Base-by-base conservation (phyloP, 2,329 filamentous ascomycete genomes). In the Pseudocercospora musae region DNA sequence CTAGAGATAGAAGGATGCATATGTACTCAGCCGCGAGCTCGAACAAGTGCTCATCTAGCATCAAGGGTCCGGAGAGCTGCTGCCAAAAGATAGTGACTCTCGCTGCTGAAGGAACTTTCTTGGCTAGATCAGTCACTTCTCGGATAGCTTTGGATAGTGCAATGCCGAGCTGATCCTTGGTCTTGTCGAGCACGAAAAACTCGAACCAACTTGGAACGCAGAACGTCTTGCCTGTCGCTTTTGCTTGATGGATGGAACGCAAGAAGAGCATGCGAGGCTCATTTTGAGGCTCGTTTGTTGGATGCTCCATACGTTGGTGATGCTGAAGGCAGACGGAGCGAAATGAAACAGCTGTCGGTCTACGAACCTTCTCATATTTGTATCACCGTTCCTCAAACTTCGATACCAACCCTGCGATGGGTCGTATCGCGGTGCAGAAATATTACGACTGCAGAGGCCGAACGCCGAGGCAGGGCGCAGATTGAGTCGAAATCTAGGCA, bases 201-300 rank as follows among this genome's bases (percentile, higher is more conserved):
- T 52, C 48, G 15, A 52, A 52, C 48, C 48, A 52, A 25, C n/a
- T 52, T 18, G 48, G 48, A 29, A 52, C 48, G 25, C 48, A 52
- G 25, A 52, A 52, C 15, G 48, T 52, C 8, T 52, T 52, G 21
- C 48, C 48, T 9, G 48, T 52, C 5, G 48, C 48, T 31, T 52
- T 52, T n/a, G 48, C 48, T 31, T 52, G 48, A 18, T 52, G 48
- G 15, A 52, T 52, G 25, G 48, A 52, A n/a, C 48, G 48, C 15
- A 52, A 21, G 23, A 52, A 52, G 48, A 52, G 48, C 48, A 52
- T 52, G 23, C 48, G 48, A 52, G 48, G 48, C 25, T 52, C 48
- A 52, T 52, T 52, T 52, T 52, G 48, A 52, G 48, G 25, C 48
- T 52, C 48, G 48, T 52, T 52, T 25, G 48, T 25, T 52, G 48